Percentiles rank a stretch among this genome's conserved stretches.
Evolutionary conservation across 176 grass and related monocot species (phyloP).

Genomic region (Calamus simplicifolius): DNA sequence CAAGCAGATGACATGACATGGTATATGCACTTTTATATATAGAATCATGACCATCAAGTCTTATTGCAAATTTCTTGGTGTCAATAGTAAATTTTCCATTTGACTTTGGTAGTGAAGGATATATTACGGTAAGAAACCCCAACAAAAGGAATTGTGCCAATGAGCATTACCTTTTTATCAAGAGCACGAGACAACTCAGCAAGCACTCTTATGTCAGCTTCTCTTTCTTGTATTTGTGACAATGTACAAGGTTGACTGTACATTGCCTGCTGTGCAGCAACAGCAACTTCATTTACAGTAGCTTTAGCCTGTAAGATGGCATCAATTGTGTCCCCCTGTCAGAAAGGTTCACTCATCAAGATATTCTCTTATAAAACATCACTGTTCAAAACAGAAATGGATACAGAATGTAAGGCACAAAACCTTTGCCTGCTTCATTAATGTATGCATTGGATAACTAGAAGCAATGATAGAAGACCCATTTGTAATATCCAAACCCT

Average conservation of each 20-base stretch:
- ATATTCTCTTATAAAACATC: too few species aligned
- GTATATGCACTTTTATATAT: too few species aligned
- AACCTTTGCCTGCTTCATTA: constrained; percentile 68
- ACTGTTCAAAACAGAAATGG: too few species aligned
- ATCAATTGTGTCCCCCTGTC: constrained; percentile 70
- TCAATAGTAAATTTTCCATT: too few species aligned
- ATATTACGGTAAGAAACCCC: too few species aligned
- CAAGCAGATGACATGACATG: too few species aligned
- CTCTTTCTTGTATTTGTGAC: constrained; percentile 96
- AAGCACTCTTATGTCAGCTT: constrained; percentile 96
- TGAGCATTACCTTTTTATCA: constrained; percentile 64
- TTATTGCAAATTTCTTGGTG: too few species aligned
- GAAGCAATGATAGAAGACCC: constrained; percentile 26
- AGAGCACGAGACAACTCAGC: constrained; percentile 90
- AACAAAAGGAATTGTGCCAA: background rate
- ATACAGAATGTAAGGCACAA: constrained; percentile 8
- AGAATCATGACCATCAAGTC: too few species aligned
- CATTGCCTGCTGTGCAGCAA: constrained; percentile 65
- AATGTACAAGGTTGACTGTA: constrained; percentile 79
- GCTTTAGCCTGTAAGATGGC: constrained; percentile 74
- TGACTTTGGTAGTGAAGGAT: too few species aligned
- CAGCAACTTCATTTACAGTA: constrained; percentile 60
- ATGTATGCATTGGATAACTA: constrained; percentile 53
- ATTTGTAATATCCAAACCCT: constrained; percentile 37
- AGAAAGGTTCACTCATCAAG: constrained; percentile 9